phyloP scores from a whole-genome alignment of 305 asterid species.

The Rubia peregrina region DNA sequence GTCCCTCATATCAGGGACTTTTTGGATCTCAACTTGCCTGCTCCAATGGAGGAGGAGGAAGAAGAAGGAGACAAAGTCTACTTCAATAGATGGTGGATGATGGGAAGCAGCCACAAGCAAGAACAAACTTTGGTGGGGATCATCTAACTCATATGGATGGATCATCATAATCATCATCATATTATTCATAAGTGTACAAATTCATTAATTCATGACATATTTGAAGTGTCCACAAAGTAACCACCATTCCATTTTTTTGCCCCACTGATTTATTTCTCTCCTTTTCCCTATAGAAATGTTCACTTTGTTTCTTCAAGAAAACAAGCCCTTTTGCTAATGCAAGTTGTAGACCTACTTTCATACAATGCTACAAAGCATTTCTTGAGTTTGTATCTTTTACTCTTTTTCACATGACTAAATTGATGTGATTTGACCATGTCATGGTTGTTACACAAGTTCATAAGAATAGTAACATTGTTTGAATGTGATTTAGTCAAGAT shows the following conservation, averaged over 20 bases:
- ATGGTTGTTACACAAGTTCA: slow-evolving; percentile 1
- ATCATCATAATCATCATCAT: not conserved
- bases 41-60: slow-evolving; percentile 61
- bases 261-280: slow-evolving; percentile 6
- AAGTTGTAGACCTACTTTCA: slow-evolving; percentile 12
- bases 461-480: not conserved
- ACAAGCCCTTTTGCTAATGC: not conserved
- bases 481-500: not conserved
- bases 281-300: slow-evolving; percentile 5
- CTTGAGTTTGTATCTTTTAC: not conserved
- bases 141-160: slow-evolving; percentile 26
- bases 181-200: slow-evolving; percentile 40
- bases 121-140: slow-evolving; percentile 38
- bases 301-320: not conserved
- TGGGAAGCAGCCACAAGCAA: slow-evolving; percentile 31
- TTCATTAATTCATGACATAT: slow-evolving; percentile 50
- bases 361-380: slow-evolving; percentile 3
- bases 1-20: slow-evolving; percentile 35
- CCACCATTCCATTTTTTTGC: slow-evolving; percentile 13
- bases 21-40: slow-evolving; percentile 79
- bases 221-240: slow-evolving; percentile 26
- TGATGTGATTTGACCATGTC: not conserved
- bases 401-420: not conserved
- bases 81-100: slow-evolving; percentile 59
- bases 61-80: slow-evolving; percentile 35